Evolutionary conservation across 352 stramenopile genomes (phyloP), one percentile per base, ranked within the genome.

Genomic region (Phytopythium montanum): DNA sequence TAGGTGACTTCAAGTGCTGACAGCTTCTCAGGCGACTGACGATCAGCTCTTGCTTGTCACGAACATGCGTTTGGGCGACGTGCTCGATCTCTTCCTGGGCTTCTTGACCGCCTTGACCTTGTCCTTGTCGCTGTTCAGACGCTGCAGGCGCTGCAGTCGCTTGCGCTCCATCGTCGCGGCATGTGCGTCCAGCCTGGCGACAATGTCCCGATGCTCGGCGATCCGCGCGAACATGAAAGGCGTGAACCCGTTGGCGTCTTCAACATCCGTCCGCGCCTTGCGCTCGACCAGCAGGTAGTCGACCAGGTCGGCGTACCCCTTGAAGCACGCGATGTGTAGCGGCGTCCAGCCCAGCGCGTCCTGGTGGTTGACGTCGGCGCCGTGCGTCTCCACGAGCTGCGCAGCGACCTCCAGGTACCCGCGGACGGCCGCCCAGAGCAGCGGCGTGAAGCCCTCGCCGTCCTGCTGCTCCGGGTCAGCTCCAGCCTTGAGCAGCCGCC

Each of bases 351-450:
- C 85, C 33, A 79, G 64, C 14, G 64, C 68, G 42, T 94, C 85
- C 42, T 85, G 71, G 18, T 76, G 72, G 58, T 91, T 73, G 6
- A 91, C 69, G 36, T 87, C 68, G 18, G 80, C 82, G 7, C 80
- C 75, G 39, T 61, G 62, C 13, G 69, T 52, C 33, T 89, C 70
- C 14, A 94, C 52, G 9, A 94, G 62, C 53, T 90, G 77, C 4
- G 76, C 79, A 2, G 88, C 79, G n/a, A 91, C 54, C 60, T 94
- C 85, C 0, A 94, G 63, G 62, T 91, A 91, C 0, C 85, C 82
- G 42, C 85, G 76, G 28, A 90, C 66, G 0, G 79, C 66, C 0
- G 85, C 79, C 80, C 79, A 94, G 9, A 79, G 60, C 41, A 94
- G 56, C 29, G 85, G 72, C n/a, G 73, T 85, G 38, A 90, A 72